Percentiles rank a stretch among this genome's conserved stretches.
Conservation (phyloP, 371 early-diverging fungal species). For the Amoeboaphelidium occidentale region DNA sequence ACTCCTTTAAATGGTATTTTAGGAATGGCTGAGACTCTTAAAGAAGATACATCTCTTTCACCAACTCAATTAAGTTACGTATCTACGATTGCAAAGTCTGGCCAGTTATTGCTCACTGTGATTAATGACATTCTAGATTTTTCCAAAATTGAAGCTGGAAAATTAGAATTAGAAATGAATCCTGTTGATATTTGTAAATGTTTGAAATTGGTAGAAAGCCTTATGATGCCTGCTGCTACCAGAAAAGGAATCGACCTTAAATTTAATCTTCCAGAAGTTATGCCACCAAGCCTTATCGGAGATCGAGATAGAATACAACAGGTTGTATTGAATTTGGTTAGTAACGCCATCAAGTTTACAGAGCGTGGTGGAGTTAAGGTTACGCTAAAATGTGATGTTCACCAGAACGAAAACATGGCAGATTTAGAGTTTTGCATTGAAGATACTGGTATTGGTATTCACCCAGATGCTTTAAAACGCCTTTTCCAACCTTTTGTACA, state of each 20-base stretch:
- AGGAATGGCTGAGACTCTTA: neutral
- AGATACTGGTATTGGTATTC: slow-evolving; percentile 67
- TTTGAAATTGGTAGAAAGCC: slow-evolving; percentile 18
- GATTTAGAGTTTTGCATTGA: slow-evolving; percentile 40
- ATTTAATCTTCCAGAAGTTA: neutral
- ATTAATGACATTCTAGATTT: slow-evolving; percentile 33
- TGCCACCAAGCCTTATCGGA: slow-evolving; percentile 1
- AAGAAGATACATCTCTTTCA: neutral
- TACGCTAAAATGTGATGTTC: neutral
- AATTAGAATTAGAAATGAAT: slow-evolving; percentile 36
- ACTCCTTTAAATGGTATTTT: slow-evolving; percentile 2
- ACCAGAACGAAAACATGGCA: no score
- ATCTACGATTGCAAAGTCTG: neutral
- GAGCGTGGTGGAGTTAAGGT: slow-evolving; percentile 11
- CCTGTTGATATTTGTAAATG: slow-evolving; percentile 31
- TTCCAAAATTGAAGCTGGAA: slow-evolving; percentile 56
- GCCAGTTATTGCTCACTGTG: neutral
- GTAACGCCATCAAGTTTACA: slow-evolving; percentile 59
- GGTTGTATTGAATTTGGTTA: slow-evolving; percentile 8
- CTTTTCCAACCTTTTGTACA: slow-evolving; percentile 62
- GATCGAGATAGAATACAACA: slow-evolving; percentile 16
- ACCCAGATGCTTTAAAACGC: slow-evolving; percentile 32
- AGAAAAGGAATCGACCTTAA: neutral
- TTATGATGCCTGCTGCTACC: neutral
- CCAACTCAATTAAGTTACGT: neutral